Evolutionary conservation across 768 basidiomycete species (phyloP).

Genomic region (Lentinula detonsa): DNA sequence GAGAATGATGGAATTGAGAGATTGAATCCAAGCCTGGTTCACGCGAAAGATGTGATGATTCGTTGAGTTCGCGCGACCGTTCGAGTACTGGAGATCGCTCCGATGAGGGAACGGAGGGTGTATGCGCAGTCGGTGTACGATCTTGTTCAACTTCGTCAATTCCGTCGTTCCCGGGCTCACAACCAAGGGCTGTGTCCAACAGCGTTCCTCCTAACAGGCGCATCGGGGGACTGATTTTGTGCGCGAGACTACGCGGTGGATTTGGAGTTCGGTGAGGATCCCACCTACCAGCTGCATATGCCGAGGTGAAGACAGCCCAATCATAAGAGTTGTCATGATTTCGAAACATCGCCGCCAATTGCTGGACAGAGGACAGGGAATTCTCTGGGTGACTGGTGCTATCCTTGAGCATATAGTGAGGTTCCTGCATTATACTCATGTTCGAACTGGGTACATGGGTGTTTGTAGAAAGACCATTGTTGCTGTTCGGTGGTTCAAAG

Average conservation of each 20-base stretch:
- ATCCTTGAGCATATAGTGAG: not conserved
- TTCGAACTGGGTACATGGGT: not conserved
- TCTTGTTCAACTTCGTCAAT: not conserved
- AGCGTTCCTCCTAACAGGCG: not conserved
- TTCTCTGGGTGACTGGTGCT: not conserved
- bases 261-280: conserved; percentile 68
- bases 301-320: conserved; percentile 73
- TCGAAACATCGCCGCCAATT: not conserved
- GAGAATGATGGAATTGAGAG: conserved; percentile 20
- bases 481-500: not conserved
- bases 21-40: not conserved
- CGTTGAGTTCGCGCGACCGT: not conserved
- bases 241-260: conserved; percentile 33
- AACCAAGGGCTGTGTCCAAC: not conserved
- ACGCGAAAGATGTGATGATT: not conserved
- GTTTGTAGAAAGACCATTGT: not conserved
- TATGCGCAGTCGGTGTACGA: not conserved
- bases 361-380: not conserved
- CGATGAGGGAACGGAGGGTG: not conserved
- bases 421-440: not conserved
- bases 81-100: not conserved
- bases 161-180: not conserved
- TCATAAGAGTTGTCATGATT: conserved; percentile 33
- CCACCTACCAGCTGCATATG: conserved; percentile 76
- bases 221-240: not conserved